phyloP scores from a whole-genome alignment of 768 basidiomycete genomes.

The Suillus bovinus region DNA sequence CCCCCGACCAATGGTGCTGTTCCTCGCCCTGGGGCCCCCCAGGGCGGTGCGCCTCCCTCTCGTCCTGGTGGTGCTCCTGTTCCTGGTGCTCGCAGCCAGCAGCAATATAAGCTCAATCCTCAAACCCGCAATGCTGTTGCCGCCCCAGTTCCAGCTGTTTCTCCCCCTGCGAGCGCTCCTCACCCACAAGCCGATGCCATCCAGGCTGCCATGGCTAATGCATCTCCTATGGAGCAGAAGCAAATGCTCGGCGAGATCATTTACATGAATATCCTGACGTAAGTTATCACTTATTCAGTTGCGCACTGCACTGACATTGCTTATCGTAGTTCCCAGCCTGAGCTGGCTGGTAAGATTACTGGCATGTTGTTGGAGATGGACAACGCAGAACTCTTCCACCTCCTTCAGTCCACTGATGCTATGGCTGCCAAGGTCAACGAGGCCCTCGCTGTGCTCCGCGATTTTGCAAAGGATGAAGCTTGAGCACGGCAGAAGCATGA shows the following conservation, averaged over 20 bases:
- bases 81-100: constrained; percentile 37
- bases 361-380: constrained; percentile 99
- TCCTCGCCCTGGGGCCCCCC: constrained; percentile 47
- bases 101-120: constrained; percentile 34
- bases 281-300: constrained; percentile 33
- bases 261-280: constrained; percentile 88
- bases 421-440: constrained; percentile 91
- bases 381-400: constrained; percentile 86
- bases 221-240: constrained; percentile 86
- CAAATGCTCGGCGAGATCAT: constrained; percentile 98
- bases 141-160: constrained; percentile 31
- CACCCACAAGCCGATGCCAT: constrained; percentile 55
- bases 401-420: constrained; percentile 80
- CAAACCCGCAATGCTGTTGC: constrained; percentile 36
- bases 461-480: constrained; percentile 59
- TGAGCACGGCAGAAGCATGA: constrained; percentile 5
- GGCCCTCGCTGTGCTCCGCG: constrained; percentile 85
- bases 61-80: constrained; percentile 49
- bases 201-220: constrained; percentile 58
- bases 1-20: constrained; percentile 55
- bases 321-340: constrained; percentile 69
- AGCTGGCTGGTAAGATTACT: constrained; percentile 97
- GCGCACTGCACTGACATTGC: constrained; percentile 14
- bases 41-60: constrained; percentile 41
- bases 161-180: constrained; percentile 40